phyloP scores from a whole-genome alignment of 768 basidiomycete species.

The Rhizopogon vulgaris region DNA sequence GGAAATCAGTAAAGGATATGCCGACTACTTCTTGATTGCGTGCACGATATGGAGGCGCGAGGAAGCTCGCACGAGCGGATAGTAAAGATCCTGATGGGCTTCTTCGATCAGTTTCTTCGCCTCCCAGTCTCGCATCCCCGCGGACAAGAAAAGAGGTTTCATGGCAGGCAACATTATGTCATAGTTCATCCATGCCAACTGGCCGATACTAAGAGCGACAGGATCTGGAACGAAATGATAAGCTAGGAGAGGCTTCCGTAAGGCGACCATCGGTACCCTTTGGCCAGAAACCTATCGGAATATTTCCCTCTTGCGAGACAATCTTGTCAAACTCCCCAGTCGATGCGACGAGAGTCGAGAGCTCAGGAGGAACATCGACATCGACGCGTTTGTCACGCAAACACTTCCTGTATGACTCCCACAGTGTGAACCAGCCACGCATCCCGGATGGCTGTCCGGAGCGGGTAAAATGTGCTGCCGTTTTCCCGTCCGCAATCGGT shows the following conservation, averaged over 20 bases:
- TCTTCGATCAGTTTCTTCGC: slow-evolving; percentile 53
- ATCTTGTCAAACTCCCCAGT: slow-evolving; percentile 54
- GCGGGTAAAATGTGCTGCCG: slow-evolving; percentile 28
- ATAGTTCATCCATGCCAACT: slow-evolving; percentile 70
- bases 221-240: slow-evolving; percentile 36
- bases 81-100: slow-evolving; percentile 62
- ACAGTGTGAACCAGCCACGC: slow-evolving; percentile 57
- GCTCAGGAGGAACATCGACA: slow-evolving; percentile 48
- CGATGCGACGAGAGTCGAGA: slow-evolving; percentile 41
- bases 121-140: slow-evolving; percentile 45
- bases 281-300: slow-evolving; percentile 69
- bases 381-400: slow-evolving; percentile 50
- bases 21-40: slow-evolving; percentile 31
- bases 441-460: slow-evolving; percentile 31
- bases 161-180: slow-evolving; percentile 61
- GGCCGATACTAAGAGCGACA: slow-evolving; percentile 55
- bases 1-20: neutral
- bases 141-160: slow-evolving; percentile 50
- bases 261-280: slow-evolving; percentile 30
- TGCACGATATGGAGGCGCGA: slow-evolving; percentile 55
- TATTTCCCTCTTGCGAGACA: slow-evolving; percentile 46
- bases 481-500: slow-evolving; percentile 43
- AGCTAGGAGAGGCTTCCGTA: slow-evolving; percentile 2
- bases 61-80: slow-evolving; percentile 45
- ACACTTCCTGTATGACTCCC: slow-evolving; percentile 56